phyloP scores from a whole-genome alignment of 305 asterid species.

The Fraxinus platypoda region DNA sequence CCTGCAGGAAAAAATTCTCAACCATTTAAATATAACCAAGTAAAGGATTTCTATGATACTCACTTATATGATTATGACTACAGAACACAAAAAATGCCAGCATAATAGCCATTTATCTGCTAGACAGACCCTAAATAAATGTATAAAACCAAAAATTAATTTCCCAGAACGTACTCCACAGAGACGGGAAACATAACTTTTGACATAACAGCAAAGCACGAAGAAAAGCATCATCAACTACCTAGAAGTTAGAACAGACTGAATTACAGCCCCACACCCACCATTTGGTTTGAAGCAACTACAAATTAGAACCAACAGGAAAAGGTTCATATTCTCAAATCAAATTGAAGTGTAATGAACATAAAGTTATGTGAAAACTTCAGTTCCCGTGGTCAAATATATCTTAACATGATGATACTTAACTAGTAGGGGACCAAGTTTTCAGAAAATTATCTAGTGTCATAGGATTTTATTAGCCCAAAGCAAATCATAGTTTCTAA shows the following conservation, averaged over 20 bases:
- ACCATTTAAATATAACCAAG: constrained; percentile 7
- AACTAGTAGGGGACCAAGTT: background rate
- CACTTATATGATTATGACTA: background rate
- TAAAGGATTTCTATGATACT: background rate
- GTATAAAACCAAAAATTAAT: background rate
- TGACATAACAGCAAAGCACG: background rate
- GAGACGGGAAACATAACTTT: background rate
- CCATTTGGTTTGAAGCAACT: background rate
- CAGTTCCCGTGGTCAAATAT: background rate
- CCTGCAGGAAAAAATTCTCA: constrained; percentile 36
- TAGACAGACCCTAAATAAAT: background rate
- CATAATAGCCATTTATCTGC: background rate
- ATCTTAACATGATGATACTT: background rate
- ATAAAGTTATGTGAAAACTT: background rate
- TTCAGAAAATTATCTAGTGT: background rate
- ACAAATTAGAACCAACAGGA: background rate
- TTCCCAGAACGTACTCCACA: background rate
- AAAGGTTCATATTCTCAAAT: background rate
- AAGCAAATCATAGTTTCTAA: background rate
- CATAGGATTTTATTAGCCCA: background rate
- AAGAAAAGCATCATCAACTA: background rate
- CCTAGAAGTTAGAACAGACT: background rate
- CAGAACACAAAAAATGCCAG: background rate
- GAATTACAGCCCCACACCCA: background rate
- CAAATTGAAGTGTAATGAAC: background rate